Percentiles rank a stretch among this genome's conserved stretches.
Conservation (phyloP, 148 eudicot species). For the Nyssa sinensis region DNA sequence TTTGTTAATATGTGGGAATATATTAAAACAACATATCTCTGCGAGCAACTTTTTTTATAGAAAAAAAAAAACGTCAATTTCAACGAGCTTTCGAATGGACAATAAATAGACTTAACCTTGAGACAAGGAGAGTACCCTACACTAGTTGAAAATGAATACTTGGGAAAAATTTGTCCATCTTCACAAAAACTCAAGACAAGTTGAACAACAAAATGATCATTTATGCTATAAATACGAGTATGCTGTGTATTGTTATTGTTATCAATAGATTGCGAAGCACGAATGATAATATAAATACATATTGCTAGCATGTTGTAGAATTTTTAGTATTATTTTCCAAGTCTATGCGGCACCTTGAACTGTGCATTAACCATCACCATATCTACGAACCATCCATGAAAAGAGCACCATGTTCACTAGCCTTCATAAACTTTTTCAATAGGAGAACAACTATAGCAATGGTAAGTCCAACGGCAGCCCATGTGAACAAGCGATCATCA, state of each 20-base stretch:
- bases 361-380: background rate
- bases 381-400: conserved; percentile 72
- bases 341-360: background rate
- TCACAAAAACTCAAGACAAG: background rate
- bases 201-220: background rate
- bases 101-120: too few relatives aligned
- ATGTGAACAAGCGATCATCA: conserved; percentile 87
- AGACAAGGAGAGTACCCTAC: too few relatives aligned
- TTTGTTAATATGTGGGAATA: too few relatives aligned
- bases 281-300: background rate
- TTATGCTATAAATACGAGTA: background rate
- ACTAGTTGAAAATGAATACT: too few relatives aligned
- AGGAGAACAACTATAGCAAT: conserved; percentile 72
- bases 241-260: background rate
- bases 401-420: conserved; percentile 72
- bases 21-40: too few relatives aligned
- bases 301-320: conserved; percentile 4
- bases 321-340: conserved; percentile 3
- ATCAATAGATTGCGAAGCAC: background rate
- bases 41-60: too few relatives aligned
- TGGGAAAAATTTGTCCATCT: too few relatives aligned
- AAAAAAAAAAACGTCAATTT: too few relatives aligned
- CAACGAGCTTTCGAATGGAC: too few relatives aligned
- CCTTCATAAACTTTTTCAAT: conserved; percentile 84
- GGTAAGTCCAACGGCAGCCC: conserved; percentile 86